Conservation (phyloP, 345 rosid species). For the Zanthoxylum bungeanum region DNA sequence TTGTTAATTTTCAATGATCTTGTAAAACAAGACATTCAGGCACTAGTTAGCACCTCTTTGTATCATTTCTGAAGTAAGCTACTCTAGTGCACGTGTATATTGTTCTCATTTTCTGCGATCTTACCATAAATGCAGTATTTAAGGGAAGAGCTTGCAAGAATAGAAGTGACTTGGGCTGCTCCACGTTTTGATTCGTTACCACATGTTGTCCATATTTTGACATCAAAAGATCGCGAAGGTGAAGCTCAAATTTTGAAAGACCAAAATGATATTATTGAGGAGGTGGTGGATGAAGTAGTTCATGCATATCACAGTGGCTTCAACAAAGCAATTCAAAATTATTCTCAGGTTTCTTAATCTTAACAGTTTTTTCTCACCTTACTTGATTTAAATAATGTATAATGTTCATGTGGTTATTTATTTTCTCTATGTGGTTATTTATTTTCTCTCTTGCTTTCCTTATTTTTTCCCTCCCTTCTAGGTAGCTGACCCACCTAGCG, state of each 20-base stretch:
- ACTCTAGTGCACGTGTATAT: neutral
- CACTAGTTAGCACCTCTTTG: neutral
- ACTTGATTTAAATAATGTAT: conserved; percentile 9
- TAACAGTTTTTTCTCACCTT: conserved; percentile 1
- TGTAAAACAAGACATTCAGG: neutral
- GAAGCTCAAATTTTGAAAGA: conserved; percentile 76
- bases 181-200: conserved; percentile 97
- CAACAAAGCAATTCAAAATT: conserved; percentile 98
- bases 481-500: too few relatives aligned
- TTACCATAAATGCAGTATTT: conserved; percentile 58
- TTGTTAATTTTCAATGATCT: neutral
- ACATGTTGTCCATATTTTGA: conserved; percentile 90
- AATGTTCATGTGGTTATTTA: conserved; percentile 6
- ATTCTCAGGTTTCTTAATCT: conserved; percentile 74
- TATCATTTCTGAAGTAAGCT: neutral
- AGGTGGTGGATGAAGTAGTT: conserved; percentile 99
- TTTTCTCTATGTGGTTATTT: too few relatives aligned
- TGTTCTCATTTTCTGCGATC: conserved; percentile 22
- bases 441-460: neutral
- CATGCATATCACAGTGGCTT: conserved; percentile 96
- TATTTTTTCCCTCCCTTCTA: conserved; percentile 4
- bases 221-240: conserved; percentile 91
- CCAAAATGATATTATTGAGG: conserved; percentile 93
- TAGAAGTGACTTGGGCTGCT: conserved; percentile 90
- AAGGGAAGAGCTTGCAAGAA: conserved; percentile 71